Conservation (phyloP, 805 yeast genomes). For the Saturnispora besseyi region DNA sequence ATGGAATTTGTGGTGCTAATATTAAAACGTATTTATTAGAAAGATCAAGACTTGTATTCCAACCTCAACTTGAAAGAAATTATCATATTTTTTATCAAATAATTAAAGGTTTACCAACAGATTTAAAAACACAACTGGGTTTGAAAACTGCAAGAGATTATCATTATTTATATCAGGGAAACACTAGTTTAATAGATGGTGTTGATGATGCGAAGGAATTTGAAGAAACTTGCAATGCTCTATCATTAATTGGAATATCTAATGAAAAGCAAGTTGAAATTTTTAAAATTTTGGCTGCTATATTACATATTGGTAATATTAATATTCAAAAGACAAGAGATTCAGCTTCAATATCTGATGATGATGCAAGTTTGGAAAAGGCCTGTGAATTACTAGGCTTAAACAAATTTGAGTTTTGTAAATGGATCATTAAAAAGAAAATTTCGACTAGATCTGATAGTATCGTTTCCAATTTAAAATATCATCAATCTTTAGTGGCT, state of each 20-base stretch:
- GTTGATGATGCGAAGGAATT: slow-evolving; percentile 81
- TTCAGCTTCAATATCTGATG: slow-evolving; percentile 69
- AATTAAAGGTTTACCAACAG: slow-evolving; percentile 59
- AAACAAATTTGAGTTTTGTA: slow-evolving; percentile 61
- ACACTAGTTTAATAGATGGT: slow-evolving; percentile 53
- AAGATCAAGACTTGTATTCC: slow-evolving; percentile 88
- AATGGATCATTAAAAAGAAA: slow-evolving; percentile 90
- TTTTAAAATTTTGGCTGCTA: slow-evolving; percentile 74
- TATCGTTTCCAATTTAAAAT: slow-evolving; percentile 72
- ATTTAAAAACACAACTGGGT: slow-evolving; percentile 47
- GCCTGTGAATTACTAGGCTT: slow-evolving; percentile 81
- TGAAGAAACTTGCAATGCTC: slow-evolving; percentile 63
- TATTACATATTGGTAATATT: slow-evolving; percentile 88
- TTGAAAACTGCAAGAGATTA: slow-evolving; percentile 60
- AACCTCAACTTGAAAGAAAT: slow-evolving; percentile 79
- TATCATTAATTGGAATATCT: slow-evolving; percentile 66
- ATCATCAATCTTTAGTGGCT: slow-evolving; percentile 78
- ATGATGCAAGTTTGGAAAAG: slow-evolving; percentile 72
- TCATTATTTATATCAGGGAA: slow-evolving; percentile 83
- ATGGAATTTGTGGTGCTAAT: slow-evolving; percentile 86
- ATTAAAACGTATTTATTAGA: slow-evolving; percentile 88
- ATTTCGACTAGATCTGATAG: slow-evolving; percentile 86
- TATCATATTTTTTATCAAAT: slow-evolving; percentile 93
- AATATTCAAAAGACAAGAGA: slow-evolving; percentile 74
- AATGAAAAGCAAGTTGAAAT: slow-evolving; percentile 52